phyloP scores from a whole-genome alignment of 345 rosid species.

The Euphorbia pulcherrima region DNA sequence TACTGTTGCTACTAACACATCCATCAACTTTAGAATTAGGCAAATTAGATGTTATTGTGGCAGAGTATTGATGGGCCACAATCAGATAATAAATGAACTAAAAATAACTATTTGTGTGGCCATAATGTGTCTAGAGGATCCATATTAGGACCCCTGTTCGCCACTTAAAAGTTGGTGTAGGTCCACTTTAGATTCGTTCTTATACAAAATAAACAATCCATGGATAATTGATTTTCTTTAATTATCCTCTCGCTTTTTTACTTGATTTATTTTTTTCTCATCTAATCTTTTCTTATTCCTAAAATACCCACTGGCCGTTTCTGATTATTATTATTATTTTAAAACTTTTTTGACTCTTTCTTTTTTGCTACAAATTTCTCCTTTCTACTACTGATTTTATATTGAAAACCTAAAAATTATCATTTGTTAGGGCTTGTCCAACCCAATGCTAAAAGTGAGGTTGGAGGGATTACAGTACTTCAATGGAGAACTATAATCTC shows the following conservation, averaged over 20 bases:
- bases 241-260: background rate
- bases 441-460: too few relatives aligned
- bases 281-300: background rate
- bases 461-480: too few relatives aligned
- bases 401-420: too few relatives aligned
- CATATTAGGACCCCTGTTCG: slow-evolving; percentile 2
- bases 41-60: slow-evolving; percentile 1
- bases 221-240: background rate
- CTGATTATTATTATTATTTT: background rate
- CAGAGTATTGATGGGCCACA: background rate
- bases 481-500: too few relatives aligned
- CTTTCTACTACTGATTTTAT: too few relatives aligned
- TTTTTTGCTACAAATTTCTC: too few relatives aligned
- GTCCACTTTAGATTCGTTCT: slow-evolving; percentile 7
- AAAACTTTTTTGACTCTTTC: too few relatives aligned
- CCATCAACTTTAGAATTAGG: background rate
- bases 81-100: background rate
- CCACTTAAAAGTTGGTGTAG: background rate
- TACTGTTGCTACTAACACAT: background rate
- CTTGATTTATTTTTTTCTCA: background rate
- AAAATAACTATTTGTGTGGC: slow-evolving; percentile 23
- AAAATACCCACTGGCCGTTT: background rate
- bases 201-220: background rate
- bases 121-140: slow-evolving; percentile 5
- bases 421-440: too few relatives aligned